Conservation (phyloP, 768 basidiomycete species). For the Mycena venus region DNA sequence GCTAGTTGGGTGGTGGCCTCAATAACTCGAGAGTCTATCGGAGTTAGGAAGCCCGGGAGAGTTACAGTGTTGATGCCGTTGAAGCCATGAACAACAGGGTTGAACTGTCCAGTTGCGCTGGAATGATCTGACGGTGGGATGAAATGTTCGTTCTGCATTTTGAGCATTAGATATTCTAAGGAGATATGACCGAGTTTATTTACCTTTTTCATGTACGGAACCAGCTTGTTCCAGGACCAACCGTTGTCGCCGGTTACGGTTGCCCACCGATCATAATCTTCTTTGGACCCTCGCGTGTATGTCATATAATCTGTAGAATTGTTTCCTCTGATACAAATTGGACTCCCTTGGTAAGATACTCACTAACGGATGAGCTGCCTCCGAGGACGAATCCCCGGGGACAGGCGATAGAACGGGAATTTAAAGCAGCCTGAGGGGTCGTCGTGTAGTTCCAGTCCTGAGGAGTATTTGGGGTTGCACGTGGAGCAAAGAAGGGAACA, state of each 20-base stretch:
- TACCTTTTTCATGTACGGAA: conserved; percentile 36
- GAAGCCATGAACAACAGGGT: conserved; percentile 40
- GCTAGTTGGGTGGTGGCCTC: conserved; percentile 35
- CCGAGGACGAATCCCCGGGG: background rate
- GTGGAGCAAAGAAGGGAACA: background rate
- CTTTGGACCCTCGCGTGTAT: conserved; percentile 35
- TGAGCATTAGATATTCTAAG: background rate
- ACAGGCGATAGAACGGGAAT: background rate
- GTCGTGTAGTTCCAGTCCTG: background rate
- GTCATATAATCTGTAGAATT: conserved; percentile 30
- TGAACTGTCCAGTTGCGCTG: conserved; percentile 40
- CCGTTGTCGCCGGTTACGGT: conserved; percentile 27
- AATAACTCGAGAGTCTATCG: conserved; percentile 39
- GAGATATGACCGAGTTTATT: too few relatives aligned
- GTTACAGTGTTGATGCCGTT: conserved; percentile 37
- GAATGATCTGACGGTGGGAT: conserved; percentile 43
- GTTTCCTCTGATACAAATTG: background rate
- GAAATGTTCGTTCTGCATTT: conserved; percentile 41
- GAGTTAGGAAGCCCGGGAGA: conserved; percentile 34
- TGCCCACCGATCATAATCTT: conserved; percentile 38
- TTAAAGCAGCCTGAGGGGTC: background rate
- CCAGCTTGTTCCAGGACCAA: conserved; percentile 38
- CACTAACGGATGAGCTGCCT: background rate
- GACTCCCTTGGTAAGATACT: background rate
- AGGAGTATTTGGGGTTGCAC: background rate